Evolutionary conservation across 345 rosid species (phyloP).

Genomic region (Brassica rapa): DNA sequence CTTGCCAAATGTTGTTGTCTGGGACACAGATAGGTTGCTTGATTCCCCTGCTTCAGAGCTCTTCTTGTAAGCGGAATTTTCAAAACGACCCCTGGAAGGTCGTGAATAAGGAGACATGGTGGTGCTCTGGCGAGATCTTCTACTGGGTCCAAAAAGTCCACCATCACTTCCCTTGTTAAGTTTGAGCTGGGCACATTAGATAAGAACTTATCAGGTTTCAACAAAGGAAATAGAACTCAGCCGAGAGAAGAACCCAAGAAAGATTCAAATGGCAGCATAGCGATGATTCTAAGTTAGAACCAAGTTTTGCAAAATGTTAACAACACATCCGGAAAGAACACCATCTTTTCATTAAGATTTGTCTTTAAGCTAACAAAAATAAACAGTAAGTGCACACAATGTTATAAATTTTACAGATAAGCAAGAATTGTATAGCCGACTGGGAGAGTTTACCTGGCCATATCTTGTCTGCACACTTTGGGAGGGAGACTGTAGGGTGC

Average conservation of each 20-base stretch:
- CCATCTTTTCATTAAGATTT: not conserved
- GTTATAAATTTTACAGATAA: conserved; percentile 6
- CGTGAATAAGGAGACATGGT: conserved; percentile 46
- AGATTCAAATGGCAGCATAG: conserved; percentile 13
- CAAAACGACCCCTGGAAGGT: conserved; percentile 44
- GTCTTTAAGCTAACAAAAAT: not conserved
- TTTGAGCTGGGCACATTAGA: conserved; percentile 41
- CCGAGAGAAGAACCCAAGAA: not conserved
- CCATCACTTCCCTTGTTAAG: conserved; percentile 45
- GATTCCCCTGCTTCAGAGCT: conserved; percentile 51
- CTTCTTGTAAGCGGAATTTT: conserved; percentile 43
- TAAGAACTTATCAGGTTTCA: conserved; percentile 19
- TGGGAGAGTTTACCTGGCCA: conserved; percentile 56
- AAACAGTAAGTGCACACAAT: not conserved
- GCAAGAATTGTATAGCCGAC: not conserved
- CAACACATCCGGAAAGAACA: conserved; percentile 3
- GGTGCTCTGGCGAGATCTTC: conserved; percentile 49
- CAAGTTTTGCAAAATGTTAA: conserved; percentile 29
- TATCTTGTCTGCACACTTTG: conserved; percentile 53
- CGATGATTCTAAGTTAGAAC: conserved; percentile 7
- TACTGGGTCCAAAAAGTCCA: conserved; percentile 78
- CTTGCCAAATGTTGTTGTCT: conserved; percentile 39
- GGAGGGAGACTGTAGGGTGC: conserved; percentile 48
- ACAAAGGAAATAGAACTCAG: conserved; percentile 8
- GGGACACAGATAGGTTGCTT: conserved; percentile 43